Evolutionary conservation across 2,329 filamentous ascomycete genomes (phyloP).

Genomic region (Apiospora kogelbergensis): DNA sequence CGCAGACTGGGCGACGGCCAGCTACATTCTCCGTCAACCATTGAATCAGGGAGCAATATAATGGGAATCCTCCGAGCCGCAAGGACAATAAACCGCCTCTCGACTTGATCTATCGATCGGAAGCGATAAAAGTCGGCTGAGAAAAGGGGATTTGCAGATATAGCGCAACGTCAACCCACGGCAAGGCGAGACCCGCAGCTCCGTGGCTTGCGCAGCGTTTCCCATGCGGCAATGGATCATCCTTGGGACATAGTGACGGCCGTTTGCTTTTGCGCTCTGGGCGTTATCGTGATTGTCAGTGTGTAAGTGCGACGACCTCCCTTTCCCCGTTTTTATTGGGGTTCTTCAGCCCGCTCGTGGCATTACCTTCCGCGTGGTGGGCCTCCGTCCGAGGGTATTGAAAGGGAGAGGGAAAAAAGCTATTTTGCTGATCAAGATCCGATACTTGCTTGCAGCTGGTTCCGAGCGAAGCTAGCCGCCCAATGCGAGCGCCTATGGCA

Average conservation of each 20-base stretch:
- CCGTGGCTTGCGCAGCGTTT: neutral
- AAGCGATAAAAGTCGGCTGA: neutral
- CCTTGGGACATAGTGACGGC: constrained; percentile 19
- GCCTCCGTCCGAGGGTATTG: neutral
- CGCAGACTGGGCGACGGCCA: neutral
- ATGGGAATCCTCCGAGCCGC: neutral
- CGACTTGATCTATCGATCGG: neutral
- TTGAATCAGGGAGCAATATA: too few species aligned
- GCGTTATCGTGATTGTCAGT: constrained; percentile 10
- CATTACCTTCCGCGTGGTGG: neutral
- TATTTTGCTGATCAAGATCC: neutral
- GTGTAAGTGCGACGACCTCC: constrained; percentile 21
- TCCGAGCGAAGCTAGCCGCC: neutral
- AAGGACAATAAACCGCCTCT: neutral
- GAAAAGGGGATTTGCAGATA: neutral
- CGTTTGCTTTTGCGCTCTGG: constrained; percentile 14
- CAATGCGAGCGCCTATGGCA: constrained; percentile 1
- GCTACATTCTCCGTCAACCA: neutral
- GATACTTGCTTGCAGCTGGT: neutral
- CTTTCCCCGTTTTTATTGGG: neutral
- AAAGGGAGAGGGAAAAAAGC: neutral
- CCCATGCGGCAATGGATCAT: constrained; percentile 16
- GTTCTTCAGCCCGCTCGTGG: neutral
- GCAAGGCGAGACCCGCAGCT: neutral
- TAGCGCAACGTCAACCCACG: neutral